A percentile compares a stretch with the other conserved stretches of the same genome.
These are phyloP conservation scores for Celoporthe dispersa DNA, from an alignment of 2,329 filamentous ascomycete genomes.

Conservation along the genomic window DNA sequence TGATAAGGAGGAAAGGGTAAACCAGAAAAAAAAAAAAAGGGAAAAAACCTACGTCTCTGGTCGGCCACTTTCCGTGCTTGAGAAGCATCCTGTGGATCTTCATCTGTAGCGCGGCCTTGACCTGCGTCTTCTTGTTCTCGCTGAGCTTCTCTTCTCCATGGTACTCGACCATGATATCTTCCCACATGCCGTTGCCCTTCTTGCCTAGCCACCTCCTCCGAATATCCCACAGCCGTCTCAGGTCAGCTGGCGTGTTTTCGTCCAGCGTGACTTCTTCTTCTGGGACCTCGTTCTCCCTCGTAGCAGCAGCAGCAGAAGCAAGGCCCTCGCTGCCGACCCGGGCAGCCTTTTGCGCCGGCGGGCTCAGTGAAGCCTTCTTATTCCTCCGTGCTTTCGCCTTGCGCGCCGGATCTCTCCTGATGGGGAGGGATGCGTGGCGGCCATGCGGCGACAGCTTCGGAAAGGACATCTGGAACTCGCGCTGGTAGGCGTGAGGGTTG, in stretches of 20 bases:
- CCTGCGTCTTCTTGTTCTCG: conserved; percentile 55
- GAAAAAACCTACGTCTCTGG: conserved; percentile 51
- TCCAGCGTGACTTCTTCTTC: conserved; percentile 42
- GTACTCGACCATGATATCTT: conserved; percentile 53
- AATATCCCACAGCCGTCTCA: conserved; percentile 55
- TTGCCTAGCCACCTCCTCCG: conserved; percentile 49
- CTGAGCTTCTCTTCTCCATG: conserved; percentile 56
- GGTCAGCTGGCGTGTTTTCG: conserved; percentile 50
- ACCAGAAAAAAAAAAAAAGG: neutral
- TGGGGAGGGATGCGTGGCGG: conserved; percentile 5
- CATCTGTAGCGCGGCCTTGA: conserved; percentile 61
- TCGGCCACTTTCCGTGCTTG: conserved; percentile 54
- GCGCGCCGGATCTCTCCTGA: conserved; percentile 21
- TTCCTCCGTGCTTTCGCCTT: conserved; percentile 15
- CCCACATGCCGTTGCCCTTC: conserved; percentile 64
- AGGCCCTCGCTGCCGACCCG: neutral
- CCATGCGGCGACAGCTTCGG: conserved; percentile 20
- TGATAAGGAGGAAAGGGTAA: too few species aligned
- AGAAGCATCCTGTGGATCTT: conserved; percentile 55
- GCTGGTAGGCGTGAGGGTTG: conserved; percentile 15
- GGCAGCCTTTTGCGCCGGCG: conserved; percentile 3
- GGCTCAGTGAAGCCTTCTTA: conserved; percentile 17
- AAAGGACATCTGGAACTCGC: conserved; percentile 19
- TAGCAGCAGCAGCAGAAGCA: neutral
- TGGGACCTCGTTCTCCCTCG: neutral